Evolutionary conservation across 2,329 filamentous ascomycete species (phyloP), one percentile per base, ranked within the genome.

Genomic region (Cryphonectria parasitica): DNA sequence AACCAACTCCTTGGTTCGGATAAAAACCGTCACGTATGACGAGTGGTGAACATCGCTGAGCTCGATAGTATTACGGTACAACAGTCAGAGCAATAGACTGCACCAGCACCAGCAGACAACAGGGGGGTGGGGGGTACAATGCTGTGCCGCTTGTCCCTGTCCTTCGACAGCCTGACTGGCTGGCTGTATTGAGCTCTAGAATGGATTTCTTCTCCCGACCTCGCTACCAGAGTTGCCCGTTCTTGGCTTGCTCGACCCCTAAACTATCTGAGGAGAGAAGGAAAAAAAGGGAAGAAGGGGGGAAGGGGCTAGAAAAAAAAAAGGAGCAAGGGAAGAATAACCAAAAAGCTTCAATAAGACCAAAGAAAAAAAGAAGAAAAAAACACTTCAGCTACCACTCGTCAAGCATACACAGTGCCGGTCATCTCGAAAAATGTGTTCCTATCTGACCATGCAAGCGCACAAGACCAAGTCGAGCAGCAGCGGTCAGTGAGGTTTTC

Each of bases 171-270:
- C 54, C 54, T 28, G 54, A 58, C 31, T 58, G 25, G 45, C 43
- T 56, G 52, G 43, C 45, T 58, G 54, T 58, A 15, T 58, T 3
- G 13, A 31, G 54, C 61, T 64, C 61, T 19, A 65, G 43, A 19
- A 22, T 22, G 62, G 45, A 49, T 8, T 31, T n/a, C 3, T 45
- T 22, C 10, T 58, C 22, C 62, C 65, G 66, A 39, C 8, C 39
- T 68, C 65, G 60, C 69, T 68, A 68, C 69, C 69, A 60, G 17
- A 60, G 31, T 34, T 43, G 31, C 36, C 39, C 36, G 19, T 36
- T n/a, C 36, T 41, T 4, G 36, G n/a, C 45, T 36, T 45, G 64
- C 63, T 68, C 69, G 65, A 70, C 19, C 15, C 34, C 4, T 19
- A 41, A 8, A 54, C 7, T 49, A 52, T 22, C 45, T 22, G 10